Percentiles rank a stretch among this genome's conserved stretches.
phyloP scores from a whole-genome alignment of 2,329 filamentous ascomycete genomes.

The Chrysosporium keratinophilum region DNA sequence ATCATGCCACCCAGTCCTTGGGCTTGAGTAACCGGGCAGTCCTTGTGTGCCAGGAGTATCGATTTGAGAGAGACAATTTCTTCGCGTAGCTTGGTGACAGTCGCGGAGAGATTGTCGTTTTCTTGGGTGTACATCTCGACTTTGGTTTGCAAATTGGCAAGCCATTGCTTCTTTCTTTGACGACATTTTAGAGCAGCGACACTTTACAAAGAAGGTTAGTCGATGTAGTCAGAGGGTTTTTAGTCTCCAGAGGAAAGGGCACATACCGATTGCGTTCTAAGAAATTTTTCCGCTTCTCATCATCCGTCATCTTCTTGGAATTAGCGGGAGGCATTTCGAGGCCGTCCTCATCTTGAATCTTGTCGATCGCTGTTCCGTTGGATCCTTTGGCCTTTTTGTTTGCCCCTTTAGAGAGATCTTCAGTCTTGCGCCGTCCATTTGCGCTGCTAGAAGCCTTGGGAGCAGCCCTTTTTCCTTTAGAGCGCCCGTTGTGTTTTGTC shows the following conservation, averaged over 20 bases:
- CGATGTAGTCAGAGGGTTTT: slow-evolving; percentile 23
- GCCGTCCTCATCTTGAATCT: slow-evolving; percentile 59
- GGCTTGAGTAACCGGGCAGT: slow-evolving; percentile 83
- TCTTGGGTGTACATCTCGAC: slow-evolving; percentile 87
- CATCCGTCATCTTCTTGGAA: slow-evolving; percentile 85
- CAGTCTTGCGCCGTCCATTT: slow-evolving; percentile 68
- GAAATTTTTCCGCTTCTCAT: slow-evolving; percentile 98
- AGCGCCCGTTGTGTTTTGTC: slow-evolving; percentile 53
- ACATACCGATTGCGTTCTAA: slow-evolving; percentile 86
- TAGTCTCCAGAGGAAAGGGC: slow-evolving; percentile 12
- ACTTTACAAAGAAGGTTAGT: slow-evolving; percentile 38
- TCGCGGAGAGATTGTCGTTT: slow-evolving; percentile 75
- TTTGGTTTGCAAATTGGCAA: slow-evolving; percentile 86
- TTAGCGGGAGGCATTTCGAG: slow-evolving; percentile 43
- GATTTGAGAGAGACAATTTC: slow-evolving; percentile 95
- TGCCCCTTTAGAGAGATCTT: slow-evolving; percentile 59
- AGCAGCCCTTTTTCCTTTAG: slow-evolving; percentile 57
- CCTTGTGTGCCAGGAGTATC: slow-evolving; percentile 83
- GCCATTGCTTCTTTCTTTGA: slow-evolving; percentile 98
- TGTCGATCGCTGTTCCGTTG: slow-evolving; percentile 35
- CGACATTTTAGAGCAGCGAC: slow-evolving; percentile 94
- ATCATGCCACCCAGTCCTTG: slow-evolving; percentile 52
- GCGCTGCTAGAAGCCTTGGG: slow-evolving; percentile 38
- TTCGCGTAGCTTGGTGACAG: slow-evolving; percentile 74
- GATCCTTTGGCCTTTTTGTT: slow-evolving; percentile 64